Base-by-base conservation (phyloP, 306 rosid species). In the Dalbergia cultrata region DNA sequence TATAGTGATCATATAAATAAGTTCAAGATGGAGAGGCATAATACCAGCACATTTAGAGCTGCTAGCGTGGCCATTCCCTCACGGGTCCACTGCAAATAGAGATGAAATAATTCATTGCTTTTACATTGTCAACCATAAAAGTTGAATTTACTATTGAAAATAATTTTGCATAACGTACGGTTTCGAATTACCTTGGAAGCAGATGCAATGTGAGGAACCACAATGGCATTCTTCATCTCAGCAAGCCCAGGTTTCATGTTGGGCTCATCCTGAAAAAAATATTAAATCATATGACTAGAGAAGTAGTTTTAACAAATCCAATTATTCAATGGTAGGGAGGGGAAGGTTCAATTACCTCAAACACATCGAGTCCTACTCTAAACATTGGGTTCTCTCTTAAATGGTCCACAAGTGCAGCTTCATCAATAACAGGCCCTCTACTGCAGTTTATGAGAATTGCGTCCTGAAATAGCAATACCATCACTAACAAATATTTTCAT, bases 1-100 rank as follows among this genome's bases (percentile, higher is more conserved):
- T 37, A 47, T 22, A 57, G 26, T 60, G 44, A 78, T 54, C 45
- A 43, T n/a, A 62, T 71, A 75, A 78, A 83, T 22, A 31, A 73
- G 77, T 67, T 16, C 49, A 41, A 75, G 49, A 41, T 41, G 70
- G 17, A 63, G 53, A 88, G 69, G 65, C 17, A 41, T 89, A 45
- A 35, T 88, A 96, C 99, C 94, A 96, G 91, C 68, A 96, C 99
- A 67, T 96, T 96, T n/a, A 96, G 88, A 79, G 99, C 99, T 74
- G 98, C 98, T 68, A 96, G 72, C 70, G 99, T 93, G 3, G 99
- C 99, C 99, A 96, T 96, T 89, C 99, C 99, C 87, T 93, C 99
- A 57, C 99, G 97, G 78, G 99, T 96, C 99, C 99, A 96, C 99
- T 96, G 66, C 88, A 85, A 44, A 74, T 26, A 86, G 45, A 63